Conservation (phyloP, 2,329 filamentous ascomycete genomes). For the Trichoderma semiorbis region DNA sequence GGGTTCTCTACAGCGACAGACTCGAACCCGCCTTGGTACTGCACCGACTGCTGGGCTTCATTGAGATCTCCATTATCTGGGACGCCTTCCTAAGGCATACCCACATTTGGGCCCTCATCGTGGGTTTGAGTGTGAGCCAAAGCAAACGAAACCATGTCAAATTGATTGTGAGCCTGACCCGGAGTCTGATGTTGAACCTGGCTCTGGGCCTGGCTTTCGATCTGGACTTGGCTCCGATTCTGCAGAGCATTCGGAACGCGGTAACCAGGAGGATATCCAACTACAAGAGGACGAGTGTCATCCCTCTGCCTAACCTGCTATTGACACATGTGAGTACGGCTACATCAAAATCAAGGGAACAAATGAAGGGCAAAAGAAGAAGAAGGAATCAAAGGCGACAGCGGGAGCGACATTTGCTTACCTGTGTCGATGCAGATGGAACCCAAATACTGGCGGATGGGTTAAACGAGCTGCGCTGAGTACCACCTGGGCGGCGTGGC, state of each 20-base stretch:
- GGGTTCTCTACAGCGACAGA: not conserved
- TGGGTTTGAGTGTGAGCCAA: conserved; percentile 12
- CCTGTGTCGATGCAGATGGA: not conserved
- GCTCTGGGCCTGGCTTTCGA: not conserved
- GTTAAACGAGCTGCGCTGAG: conserved; percentile 8
- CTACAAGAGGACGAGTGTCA: not conserved
- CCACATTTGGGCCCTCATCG: conserved; percentile 9
- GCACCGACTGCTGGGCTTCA: not conserved
- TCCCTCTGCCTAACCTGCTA: not conserved
- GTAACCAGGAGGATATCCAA: not conserved
- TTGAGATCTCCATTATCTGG: not conserved
- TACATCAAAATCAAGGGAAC: not conserved
- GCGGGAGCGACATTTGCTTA: not conserved
- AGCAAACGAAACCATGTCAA: conserved; percentile 5
- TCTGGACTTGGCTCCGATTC: not conserved
- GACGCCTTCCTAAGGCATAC: conserved; percentile 21
- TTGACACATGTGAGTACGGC: not conserved
- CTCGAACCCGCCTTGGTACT: not conserved
- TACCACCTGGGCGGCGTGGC: not conserved
- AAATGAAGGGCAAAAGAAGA: not conserved
- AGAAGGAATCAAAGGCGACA: not conserved
- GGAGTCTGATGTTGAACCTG: not conserved
- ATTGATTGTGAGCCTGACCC: not conserved
- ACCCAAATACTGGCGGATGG: conserved; percentile 12
- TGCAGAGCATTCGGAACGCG: not conserved